Base-by-base conservation (phyloP, 2,329 filamentous ascomycete species). In the Pseudogymnoascus sp. region DNA sequence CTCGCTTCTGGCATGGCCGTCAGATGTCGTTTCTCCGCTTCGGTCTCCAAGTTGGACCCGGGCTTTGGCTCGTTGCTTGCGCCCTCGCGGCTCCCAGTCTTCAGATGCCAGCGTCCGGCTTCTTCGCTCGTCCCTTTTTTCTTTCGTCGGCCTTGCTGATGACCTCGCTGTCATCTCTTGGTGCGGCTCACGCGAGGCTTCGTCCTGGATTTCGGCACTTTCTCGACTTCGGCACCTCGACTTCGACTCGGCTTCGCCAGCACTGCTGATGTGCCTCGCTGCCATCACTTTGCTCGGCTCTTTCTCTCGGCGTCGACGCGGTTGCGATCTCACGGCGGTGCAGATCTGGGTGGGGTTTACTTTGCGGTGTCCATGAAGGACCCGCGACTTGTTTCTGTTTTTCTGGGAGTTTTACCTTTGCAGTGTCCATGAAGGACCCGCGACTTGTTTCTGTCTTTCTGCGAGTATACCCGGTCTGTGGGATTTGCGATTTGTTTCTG, bases 41-140 rank as follows among this genome's bases (percentile, higher is more conserved):
- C 47, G 47, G 47, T 56, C 28, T 10, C 25, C 47, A 56, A 56
- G 47, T 56, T 56, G 47, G 47, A 8, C 25, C 47, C 16, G 25
- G 44, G 28, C 47, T 56, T 56, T 56, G 47, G 28, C 28, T 56
- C 10, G 28, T 56, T 56, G 47, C 47, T 56, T 56, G 47, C 47
- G 47, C 47, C 47, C 47, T 56, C 25, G 47, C 12, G 47, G 28
- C 25, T 56, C n/a, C 44, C 23, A 6, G 44, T 25, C 42, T 23
- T 2, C 37, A n/a, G 37, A 21, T 44, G 10, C 38, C 40, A 21
- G 40, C 16, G n/a, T n/a, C 12, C 14, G n/a, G 37, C 37, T n/a
- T n/a, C n/a, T n/a, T n/a, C n/a, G n/a, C n/a, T n/a, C n/a, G n/a
- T n/a, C n/a, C n/a, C n/a, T n/a, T n/a, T n/a, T n/a, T n/a, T n/a